phyloP scores from a whole-genome alignment of 768 basidiomycete species.

The Mycena albidolilacea region DNA sequence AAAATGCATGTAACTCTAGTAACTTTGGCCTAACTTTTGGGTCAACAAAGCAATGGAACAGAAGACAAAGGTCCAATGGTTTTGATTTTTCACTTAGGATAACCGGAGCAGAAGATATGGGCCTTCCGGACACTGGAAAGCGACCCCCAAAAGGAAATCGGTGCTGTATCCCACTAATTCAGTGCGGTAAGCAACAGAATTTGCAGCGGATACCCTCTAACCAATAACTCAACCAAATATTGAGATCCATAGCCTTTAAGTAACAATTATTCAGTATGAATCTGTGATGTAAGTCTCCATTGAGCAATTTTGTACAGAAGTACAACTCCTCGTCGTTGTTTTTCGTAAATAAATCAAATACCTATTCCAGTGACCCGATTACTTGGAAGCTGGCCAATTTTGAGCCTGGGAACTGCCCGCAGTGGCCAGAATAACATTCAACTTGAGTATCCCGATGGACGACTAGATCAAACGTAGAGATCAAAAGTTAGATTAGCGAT shows the following conservation, averaged over 20 bases:
- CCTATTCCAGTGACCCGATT: neutral
- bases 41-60: neutral
- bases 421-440: too few relatives aligned
- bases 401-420: neutral
- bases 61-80: neutral
- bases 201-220: conserved; percentile 1
- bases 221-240: neutral
- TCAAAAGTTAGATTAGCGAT: too few relatives aligned
- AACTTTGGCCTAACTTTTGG: neutral
- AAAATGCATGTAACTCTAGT: neutral
- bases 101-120: too few relatives aligned
- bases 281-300: neutral
- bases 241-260: neutral
- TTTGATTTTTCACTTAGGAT: neutral
- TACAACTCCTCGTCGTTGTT: neutral
- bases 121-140: too few relatives aligned
- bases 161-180: too few relatives aligned
- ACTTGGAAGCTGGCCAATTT: neutral
- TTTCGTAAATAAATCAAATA: neutral
- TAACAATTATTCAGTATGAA: neutral
- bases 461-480: too few relatives aligned
- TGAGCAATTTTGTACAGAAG: neutral
- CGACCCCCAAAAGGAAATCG: too few relatives aligned
- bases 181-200: neutral
- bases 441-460: too few relatives aligned